A percentile compares a stretch with the other conserved stretches of the same genome.
Evolutionary conservation across 805 yeast species (phyloP).

Genomic region (Kregervanrija fluxuum): DNA sequence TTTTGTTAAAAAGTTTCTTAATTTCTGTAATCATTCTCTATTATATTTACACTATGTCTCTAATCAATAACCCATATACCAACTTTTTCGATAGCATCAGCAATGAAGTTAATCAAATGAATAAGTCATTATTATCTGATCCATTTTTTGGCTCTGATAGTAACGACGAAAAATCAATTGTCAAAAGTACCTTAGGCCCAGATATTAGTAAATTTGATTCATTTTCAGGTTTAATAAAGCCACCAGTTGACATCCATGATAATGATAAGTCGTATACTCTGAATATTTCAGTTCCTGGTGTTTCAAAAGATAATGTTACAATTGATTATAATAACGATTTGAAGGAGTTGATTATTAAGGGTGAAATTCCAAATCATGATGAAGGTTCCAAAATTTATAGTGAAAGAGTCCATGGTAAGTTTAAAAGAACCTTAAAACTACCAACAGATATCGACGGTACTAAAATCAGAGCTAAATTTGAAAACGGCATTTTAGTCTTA

Average conservation of each 20-base stretch:
- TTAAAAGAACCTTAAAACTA: conserved; percentile 24
- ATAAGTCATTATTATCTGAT: conserved; percentile 24
- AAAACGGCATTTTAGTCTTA: conserved; percentile 38
- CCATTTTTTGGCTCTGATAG: conserved; percentile 14
- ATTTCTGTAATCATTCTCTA: no score
- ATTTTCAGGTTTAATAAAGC: conserved; percentile 15
- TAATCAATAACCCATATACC: conserved; percentile 32
- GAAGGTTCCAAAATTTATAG: conserved; percentile 2
- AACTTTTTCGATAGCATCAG: conserved; percentile 36
- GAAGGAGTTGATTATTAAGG: conserved; percentile 36
- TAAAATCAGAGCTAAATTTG: conserved; percentile 37
- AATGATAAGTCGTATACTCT: conserved; percentile 34
- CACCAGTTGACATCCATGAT: conserved; percentile 42
- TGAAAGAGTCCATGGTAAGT: conserved; percentile 10
- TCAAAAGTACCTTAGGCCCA: conserved; percentile 9
- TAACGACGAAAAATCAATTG: conserved; percentile 2
- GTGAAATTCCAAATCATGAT: conserved; percentile 26
- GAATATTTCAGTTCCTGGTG: conserved; percentile 42
- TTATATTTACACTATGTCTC: neutral
- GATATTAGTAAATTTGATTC: neutral
- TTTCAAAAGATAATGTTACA: conserved; percentile 34
- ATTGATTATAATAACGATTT: conserved; percentile 40
- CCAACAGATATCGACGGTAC: conserved; percentile 38
- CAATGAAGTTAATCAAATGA: conserved; percentile 34
- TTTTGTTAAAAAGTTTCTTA: no score